Conservation (phyloP, 495 filamentous ascomycete species). For the Talaromyces stipitatus region DNA sequence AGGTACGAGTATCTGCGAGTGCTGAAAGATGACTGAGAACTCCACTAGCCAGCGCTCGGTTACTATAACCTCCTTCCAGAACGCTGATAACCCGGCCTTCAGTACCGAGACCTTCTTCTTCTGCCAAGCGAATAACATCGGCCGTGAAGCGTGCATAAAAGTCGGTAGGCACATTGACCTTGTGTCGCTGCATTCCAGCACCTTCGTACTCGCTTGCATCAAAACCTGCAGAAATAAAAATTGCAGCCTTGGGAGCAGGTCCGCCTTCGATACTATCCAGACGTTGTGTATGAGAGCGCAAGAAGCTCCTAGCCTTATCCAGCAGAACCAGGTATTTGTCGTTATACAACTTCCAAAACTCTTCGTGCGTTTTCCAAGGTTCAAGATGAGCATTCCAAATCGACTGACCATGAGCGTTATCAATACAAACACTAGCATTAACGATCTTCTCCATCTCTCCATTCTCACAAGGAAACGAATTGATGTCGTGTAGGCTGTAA, state of each 20-base stretch:
- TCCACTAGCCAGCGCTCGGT: conserved; percentile 79
- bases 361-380: conserved; percentile 67
- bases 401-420: conserved; percentile 82
- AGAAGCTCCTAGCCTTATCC: conserved; percentile 69
- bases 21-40: conserved; percentile 84
- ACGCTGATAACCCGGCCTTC: conserved; percentile 87
- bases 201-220: conserved; percentile 94
- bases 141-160: conserved; percentile 89
- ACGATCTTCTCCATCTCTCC: conserved; percentile 85
- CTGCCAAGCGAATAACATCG: conserved; percentile 73
- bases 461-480: conserved; percentile 88
- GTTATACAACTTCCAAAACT: conserved; percentile 87
- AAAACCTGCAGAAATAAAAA: conserved; percentile 93
- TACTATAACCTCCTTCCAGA: conserved; percentile 91
- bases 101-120: conserved; percentile 68
- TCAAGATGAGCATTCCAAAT: conserved; percentile 97
- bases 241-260: conserved; percentile 63
- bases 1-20: conserved; percentile 37
- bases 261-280: conserved; percentile 44
- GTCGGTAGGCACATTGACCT: conserved; percentile 89
- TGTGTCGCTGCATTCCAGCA: conserved; percentile 87
- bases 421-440: conserved; percentile 86
- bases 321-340: conserved; percentile 66
- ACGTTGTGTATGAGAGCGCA: conserved; percentile 59
- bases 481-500: conserved; percentile 95